A percentile compares a stretch with the other conserved stretches of the same genome.
Conservation (phyloP, 2,329 filamentous ascomycete species). For the Talaromyces sp. region DNA sequence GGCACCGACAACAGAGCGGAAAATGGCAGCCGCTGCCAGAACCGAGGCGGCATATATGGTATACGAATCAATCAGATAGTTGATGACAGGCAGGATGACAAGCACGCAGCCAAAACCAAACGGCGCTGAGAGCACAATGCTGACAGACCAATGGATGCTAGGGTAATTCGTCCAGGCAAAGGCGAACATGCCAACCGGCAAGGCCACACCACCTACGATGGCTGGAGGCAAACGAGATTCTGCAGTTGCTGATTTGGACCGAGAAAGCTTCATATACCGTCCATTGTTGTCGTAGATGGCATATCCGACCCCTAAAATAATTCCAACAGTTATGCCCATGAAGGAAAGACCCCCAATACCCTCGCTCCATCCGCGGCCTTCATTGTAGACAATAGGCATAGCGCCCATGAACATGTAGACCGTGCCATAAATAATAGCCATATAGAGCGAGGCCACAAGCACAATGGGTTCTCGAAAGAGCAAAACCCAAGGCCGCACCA, state of each 20-base stretch:
- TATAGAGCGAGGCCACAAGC: constrained; percentile 38
- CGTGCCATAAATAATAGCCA: constrained; percentile 43
- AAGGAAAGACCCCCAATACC: constrained; percentile 41
- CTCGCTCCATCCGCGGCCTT: constrained; percentile 36
- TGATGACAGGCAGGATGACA: constrained; percentile 27
- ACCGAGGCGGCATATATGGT: constrained; percentile 31
- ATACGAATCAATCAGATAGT: constrained; percentile 34
- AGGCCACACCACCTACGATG: constrained; percentile 39
- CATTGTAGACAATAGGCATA: constrained; percentile 43
- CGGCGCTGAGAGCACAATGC: constrained; percentile 22
- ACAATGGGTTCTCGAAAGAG: constrained; percentile 45
- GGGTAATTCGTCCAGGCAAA: constrained; percentile 50
- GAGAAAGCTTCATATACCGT: constrained; percentile 29
- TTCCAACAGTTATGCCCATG: constrained; percentile 33
- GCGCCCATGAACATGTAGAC: constrained; percentile 46
- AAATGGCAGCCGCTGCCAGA: constrained; percentile 35
- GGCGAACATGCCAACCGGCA: constrained; percentile 51
- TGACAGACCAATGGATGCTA: constrained; percentile 27
- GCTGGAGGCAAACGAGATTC: constrained; percentile 47
- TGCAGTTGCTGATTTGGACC: constrained; percentile 47
- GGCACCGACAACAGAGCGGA: constrained; percentile 37
- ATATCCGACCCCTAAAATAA: constrained; percentile 25
- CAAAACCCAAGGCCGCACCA: constrained; percentile 40
- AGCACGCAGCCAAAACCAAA: constrained; percentile 32
- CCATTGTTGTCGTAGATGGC: constrained; percentile 26